Base-by-base conservation (phyloP, 257 asterid species). In the Parsonsia alboflavescens region DNA sequence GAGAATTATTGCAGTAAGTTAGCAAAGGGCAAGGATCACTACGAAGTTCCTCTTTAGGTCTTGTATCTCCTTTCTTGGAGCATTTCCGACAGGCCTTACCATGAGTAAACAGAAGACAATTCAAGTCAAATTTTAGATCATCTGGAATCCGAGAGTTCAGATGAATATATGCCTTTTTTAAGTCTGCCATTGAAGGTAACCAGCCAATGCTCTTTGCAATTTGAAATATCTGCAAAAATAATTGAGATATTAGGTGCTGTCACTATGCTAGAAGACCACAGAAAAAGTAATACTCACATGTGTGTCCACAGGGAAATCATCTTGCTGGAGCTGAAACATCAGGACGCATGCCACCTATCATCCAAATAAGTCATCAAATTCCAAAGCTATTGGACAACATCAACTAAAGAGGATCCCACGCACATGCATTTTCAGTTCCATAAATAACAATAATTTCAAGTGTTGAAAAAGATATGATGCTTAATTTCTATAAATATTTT, bases 271-370 rank as follows among this genome's bases (percentile, higher is more conserved):
- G 68, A 62, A 22, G 58, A 30, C 16, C 1, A 42, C n/a, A 6
- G 59, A 64, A 68, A 16, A 44, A 2, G 50, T 22, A 62, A 68
- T 24, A 78, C 96, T 86, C 86, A 93, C 98, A 59, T 93, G 98
- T 52, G 96, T 89, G 84, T 90, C 98, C 64, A 90, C 97, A 0
- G 97, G 96, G 77, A 93, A 90, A 81, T 92, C 97, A 69, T 92
- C 96, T 67, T 80, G 86, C 71, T 92, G 97, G 73, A 92, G 89
- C 59, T 92, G 86, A 81, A 92, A 90, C 98, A 92, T 83, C 94
- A 92, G 76, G 44, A 92, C 97, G 13, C 98, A 92, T 6, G 98
- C 83, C 78, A 92, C 97, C 98, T 92, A 88, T 79, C 65, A 86
- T 75, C 21, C 76, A 75, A 75, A 71, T 70, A 73, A 73, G 59